phyloP scores from a whole-genome alignment of 495 filamentous ascomycete species.

The Aspergillus ostianus region DNA sequence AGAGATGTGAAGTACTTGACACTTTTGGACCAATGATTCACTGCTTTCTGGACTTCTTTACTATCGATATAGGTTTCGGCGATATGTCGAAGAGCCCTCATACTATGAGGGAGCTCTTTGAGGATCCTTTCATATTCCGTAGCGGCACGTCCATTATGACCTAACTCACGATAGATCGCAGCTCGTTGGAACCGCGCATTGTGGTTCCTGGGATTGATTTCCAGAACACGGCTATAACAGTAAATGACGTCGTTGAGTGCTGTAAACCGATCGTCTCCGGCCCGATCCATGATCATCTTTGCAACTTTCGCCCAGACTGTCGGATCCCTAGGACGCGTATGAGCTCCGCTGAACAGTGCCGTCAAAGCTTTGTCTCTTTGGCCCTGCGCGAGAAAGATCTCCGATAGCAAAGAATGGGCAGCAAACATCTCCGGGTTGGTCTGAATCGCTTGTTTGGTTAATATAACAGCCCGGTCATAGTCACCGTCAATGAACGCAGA shows the following conservation, averaged over 20 bases:
- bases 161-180: constrained; percentile 56
- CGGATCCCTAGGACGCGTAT: constrained; percentile 66
- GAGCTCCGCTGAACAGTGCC: constrained; percentile 68
- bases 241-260: constrained; percentile 58
- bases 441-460: constrained; percentile 67
- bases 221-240: constrained; percentile 69
- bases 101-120: constrained; percentile 56
- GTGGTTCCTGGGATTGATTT: constrained; percentile 55
- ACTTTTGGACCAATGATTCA: constrained; percentile 58
- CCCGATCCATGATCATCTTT: constrained; percentile 60
- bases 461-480: constrained; percentile 60
- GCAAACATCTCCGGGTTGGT: constrained; percentile 81
- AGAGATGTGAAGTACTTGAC: constrained; percentile 54
- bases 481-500: constrained; percentile 66
- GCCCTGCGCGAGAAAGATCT: constrained; percentile 67
- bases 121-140: constrained; percentile 63
- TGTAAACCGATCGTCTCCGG: constrained; percentile 49
- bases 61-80: constrained; percentile 64
- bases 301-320: constrained; percentile 68
- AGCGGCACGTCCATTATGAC: constrained; percentile 54
- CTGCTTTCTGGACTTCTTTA: constrained; percentile 54
- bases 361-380: constrained; percentile 64
- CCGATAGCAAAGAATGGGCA: constrained; percentile 72
- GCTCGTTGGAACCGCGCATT: constrained; percentile 61
- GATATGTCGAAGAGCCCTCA: constrained; percentile 58